Conservation (phyloP, 345 rosid genomes). For the Dimocarpus longan region DNA sequence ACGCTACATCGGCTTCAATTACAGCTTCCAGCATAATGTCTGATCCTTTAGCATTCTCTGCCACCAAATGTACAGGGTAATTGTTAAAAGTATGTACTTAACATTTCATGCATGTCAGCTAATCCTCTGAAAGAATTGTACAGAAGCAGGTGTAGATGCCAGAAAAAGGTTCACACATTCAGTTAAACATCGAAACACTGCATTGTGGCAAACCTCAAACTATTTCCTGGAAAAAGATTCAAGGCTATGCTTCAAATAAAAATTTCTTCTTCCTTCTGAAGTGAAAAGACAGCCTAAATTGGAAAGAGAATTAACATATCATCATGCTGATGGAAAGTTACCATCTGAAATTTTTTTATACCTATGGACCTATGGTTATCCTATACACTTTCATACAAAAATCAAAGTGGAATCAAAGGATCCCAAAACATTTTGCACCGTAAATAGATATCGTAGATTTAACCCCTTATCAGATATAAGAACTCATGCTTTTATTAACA, state of each 20-base stretch:
- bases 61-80: slow-evolving; percentile 17
- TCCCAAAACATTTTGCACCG: too few species aligned
- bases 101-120: neutral
- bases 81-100: slow-evolving; percentile 4
- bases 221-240: neutral
- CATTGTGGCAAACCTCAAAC: neutral
- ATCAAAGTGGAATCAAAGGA: neutral
- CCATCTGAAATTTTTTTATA: too few species aligned
- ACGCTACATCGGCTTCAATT: slow-evolving; percentile 70
- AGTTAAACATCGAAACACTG: neutral
- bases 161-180: neutral
- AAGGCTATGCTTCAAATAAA: neutral
- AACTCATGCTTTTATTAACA: too few species aligned
- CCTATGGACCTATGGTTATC: neutral
- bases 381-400: neutral
- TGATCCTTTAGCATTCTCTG: slow-evolving; percentile 57
- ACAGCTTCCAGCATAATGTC: slow-evolving; percentile 67
- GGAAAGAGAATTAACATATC: neutral
- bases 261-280: neutral
- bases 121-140: neutral
- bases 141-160: neutral
- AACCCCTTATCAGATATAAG: too few species aligned
- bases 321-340: neutral
- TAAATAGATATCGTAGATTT: too few species aligned
- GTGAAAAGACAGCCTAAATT: neutral